Evolutionary conservation across 768 basidiomycete species (phyloP).

Genomic region (Russula earlei): DNA sequence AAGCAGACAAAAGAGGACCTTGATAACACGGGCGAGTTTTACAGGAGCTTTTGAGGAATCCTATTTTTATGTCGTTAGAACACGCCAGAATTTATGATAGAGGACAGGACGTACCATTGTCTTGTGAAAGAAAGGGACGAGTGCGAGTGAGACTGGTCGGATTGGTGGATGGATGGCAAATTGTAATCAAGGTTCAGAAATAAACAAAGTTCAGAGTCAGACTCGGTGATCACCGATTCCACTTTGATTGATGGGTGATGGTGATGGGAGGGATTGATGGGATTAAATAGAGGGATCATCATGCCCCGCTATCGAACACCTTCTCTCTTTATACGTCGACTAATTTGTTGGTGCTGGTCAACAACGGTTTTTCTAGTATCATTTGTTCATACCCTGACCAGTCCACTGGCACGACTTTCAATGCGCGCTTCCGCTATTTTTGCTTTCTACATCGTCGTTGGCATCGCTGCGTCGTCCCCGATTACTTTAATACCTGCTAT

Average conservation of each 20-base stretch:
- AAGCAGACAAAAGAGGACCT: constrained; percentile 41
- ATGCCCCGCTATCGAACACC: too few relatives aligned
- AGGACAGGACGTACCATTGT: constrained; percentile 24
- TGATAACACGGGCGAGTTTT: constrained; percentile 96
- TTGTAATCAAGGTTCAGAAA: constrained; percentile 11
- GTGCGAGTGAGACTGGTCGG: background rate
- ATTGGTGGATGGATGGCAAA: background rate
- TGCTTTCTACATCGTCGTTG: too few relatives aligned
- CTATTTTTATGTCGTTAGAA: constrained; percentile 32
- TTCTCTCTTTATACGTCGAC: too few relatives aligned
- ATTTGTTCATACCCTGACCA: too few relatives aligned
- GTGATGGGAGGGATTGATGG: background rate
- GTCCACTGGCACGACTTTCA: too few relatives aligned
- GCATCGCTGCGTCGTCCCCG: too few relatives aligned
- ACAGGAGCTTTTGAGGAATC: constrained; percentile 87
- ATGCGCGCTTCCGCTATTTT: too few relatives aligned
- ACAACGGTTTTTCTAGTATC: too few relatives aligned
- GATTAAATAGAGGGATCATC: background rate
- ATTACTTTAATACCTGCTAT: too few relatives aligned
- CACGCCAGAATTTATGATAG: background rate
- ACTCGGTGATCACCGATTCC: background rate
- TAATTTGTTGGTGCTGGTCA: too few relatives aligned
- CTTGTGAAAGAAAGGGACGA: constrained; percentile 13
- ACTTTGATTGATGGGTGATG: background rate
- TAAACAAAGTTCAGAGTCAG: constrained; percentile 11